These are phyloP conservation scores for Cyberlindnera suaveolens DNA, from an alignment of 805 yeast species.

Conservation along the genomic window DNA sequence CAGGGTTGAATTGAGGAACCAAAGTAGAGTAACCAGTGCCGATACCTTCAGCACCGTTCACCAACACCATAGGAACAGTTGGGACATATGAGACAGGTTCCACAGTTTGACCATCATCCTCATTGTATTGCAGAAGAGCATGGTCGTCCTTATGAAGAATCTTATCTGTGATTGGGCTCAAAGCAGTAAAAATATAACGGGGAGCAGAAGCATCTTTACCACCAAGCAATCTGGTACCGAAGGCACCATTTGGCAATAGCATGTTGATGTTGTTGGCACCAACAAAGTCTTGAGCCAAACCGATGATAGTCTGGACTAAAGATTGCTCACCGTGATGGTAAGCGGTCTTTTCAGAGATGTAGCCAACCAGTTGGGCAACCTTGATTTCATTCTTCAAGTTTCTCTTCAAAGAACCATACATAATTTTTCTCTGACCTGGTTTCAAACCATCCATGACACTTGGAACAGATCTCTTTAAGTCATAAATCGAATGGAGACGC, in stretches of 20 bases:
- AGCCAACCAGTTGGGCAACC: slow-evolving; percentile 87
- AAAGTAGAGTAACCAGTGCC: slow-evolving; percentile 99
- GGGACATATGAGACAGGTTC: slow-evolving; percentile 97
- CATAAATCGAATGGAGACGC: slow-evolving; percentile 94
- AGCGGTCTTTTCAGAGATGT: slow-evolving; percentile 80
- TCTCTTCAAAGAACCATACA: slow-evolving; percentile 81
- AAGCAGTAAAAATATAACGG: slow-evolving; percentile 88
- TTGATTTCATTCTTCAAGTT: slow-evolving; percentile 74
- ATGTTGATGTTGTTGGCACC: slow-evolving; percentile 87
- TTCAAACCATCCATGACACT: slow-evolving; percentile 91
- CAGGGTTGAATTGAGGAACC: slow-evolving; percentile 86
- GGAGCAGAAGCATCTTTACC: slow-evolving; percentile 99
- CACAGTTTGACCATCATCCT: slow-evolving; percentile 89
- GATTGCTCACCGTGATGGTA: slow-evolving; percentile 96
- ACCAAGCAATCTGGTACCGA: slow-evolving; percentile 94
- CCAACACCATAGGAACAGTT: slow-evolving; percentile 88
- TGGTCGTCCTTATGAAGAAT: slow-evolving; percentile 79
- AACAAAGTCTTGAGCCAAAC: slow-evolving; percentile 90
- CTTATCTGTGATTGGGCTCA: slow-evolving; percentile 66
- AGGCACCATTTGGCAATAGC: slow-evolving; percentile 86
- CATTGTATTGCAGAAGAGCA: slow-evolving; percentile 68
- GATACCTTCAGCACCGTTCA: slow-evolving; percentile 96
- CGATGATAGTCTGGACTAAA: slow-evolving; percentile 82
- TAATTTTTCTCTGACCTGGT: slow-evolving; percentile 94
- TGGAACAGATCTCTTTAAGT: slow-evolving; percentile 92